A percentile compares a stretch with the other conserved stretches of the same genome.
Conservation (phyloP, 352 stramenopile genomes). For the Detonula confervacea region DNA sequence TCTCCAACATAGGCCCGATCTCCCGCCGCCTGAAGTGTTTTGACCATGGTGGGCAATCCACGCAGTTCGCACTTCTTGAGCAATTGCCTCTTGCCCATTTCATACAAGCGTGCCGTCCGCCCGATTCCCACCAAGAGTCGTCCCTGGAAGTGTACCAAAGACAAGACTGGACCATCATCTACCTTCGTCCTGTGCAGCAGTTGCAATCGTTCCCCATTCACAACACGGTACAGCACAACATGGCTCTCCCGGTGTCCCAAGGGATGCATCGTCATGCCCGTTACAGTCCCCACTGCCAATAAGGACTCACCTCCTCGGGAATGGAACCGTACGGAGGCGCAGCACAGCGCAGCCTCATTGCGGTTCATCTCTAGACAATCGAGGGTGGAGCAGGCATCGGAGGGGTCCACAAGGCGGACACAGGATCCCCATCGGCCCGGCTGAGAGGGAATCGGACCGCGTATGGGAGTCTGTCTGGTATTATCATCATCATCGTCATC, state of each 20-base stretch:
- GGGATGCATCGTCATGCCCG: conserved; percentile 94
- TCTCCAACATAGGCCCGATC: conserved; percentile 96
- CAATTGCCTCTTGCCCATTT: conserved; percentile 98
- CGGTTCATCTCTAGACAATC: conserved; percentile 91
- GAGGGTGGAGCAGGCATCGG: conserved; percentile 84
- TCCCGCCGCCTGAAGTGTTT: conserved; percentile 92
- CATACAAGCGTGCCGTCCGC: conserved; percentile 95
- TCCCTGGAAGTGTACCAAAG: conserved; percentile 97
- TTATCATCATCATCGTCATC: conserved; percentile 82
- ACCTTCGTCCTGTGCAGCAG: conserved; percentile 96
- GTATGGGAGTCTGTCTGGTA: conserved; percentile 78
- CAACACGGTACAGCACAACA: conserved; percentile 91
- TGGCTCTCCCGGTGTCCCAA: conserved; percentile 64
- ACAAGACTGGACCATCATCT: conserved; percentile 93
- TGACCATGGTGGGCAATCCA: conserved; percentile 88
- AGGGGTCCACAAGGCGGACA: conserved; percentile 96
- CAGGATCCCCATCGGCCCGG: conserved; percentile 95
- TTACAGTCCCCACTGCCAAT: conserved; percentile 95
- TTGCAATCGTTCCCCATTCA: conserved; percentile 90
- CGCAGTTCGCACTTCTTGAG: conserved; percentile 97
- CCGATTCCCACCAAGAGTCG: conserved; percentile 97
- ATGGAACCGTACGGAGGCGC: conserved; percentile 93
- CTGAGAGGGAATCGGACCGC: conserved; percentile 82
- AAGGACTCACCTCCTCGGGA: conserved; percentile 96
- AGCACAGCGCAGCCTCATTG: conserved; percentile 93